Conservation (phyloP, 2,329 filamentous ascomycete genomes). For the Botrytis cinerea region DNA sequence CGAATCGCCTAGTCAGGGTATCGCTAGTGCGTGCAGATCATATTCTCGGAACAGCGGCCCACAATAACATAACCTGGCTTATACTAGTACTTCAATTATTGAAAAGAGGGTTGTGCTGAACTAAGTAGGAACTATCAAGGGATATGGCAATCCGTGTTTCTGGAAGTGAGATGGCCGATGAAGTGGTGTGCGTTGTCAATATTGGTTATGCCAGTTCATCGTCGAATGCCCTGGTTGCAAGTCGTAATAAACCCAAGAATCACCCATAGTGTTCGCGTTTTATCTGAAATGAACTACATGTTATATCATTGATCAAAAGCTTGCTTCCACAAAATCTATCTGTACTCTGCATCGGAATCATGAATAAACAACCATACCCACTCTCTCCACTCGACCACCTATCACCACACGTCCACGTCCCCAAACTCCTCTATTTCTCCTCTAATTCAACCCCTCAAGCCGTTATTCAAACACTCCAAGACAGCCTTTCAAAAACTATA, state of each 20-base stretch:
- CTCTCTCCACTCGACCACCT: slow-evolving; percentile 10
- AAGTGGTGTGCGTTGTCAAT: not conserved
- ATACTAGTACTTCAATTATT: not conserved
- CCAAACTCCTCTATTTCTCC: slow-evolving; percentile 9
- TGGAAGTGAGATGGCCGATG: not conserved
- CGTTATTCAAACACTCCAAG: not conserved
- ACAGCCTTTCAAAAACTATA: slow-evolving; percentile 3
- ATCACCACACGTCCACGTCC: slow-evolving; percentile 9
- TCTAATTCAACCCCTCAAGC: not conserved
- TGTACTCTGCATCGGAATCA: not conserved
- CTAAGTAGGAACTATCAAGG: not conserved
- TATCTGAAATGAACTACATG: not conserved
- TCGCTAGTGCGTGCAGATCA: not conserved
- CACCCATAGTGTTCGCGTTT: not conserved
- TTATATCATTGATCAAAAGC: not conserved
- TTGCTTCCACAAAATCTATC: not conserved
- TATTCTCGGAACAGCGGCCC: not conserved
- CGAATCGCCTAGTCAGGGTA: not conserved
- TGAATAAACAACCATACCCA: not conserved
- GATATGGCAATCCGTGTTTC: not conserved
- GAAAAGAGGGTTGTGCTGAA: not conserved
- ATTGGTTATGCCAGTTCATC: not conserved
- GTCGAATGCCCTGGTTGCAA: not conserved
- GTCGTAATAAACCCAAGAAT: not conserved
- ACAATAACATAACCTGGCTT: not conserved